Evolutionary conservation across 2,329 filamentous ascomycete genomes (phyloP), one percentile per base, ranked within the genome.

Genomic region (Cryphonectria nitschkei): DNA sequence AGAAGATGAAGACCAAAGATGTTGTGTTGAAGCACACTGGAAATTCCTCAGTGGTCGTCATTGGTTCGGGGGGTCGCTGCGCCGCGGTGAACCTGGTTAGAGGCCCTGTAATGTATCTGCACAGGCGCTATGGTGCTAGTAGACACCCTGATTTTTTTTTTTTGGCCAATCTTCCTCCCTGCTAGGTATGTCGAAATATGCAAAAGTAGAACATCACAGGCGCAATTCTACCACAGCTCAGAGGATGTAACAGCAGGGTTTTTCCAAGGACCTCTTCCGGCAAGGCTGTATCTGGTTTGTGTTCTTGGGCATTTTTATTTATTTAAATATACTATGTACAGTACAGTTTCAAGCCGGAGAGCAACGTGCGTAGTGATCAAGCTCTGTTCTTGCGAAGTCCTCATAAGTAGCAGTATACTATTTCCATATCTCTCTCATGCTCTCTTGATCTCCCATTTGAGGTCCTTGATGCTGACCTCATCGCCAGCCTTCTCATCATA

Each of bases 401-500:
- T 58, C 29, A 19, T 32, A 11, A 29, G 5, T 9, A 52, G 19
- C 22, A 19, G 5, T 64, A 19, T 66, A 6, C 26, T 39, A 1
- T 50, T 14, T 37, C 26, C 67, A 9, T 61, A 22, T 5, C 2
- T 11, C 3, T 43, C 19, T 65, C 46, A 96, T 50, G 90, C 88
- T 74, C 94, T 87, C 74, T 88, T 87, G 75, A 99, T 92, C 75
- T 94, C 91, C 94, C 94, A 99, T 73, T 89, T 93, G 69, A 97
- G 81, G 41, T 96, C 93, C 79, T 94, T 95, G 79, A 98, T 94
- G 80, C 93, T 96, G 63, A 98, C 95, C 81, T 98, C 95, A 65
- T 97, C 93, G 0, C 91, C 87, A 0, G 93, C 88, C 84, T 98
- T 98, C 82, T 98, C 95, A 76, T 98, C 95, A 77, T 98, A 99